Evolutionary conservation across 2,329 filamentous ascomycete genomes (phyloP).

Genomic region (Didymella segeticola): DNA sequence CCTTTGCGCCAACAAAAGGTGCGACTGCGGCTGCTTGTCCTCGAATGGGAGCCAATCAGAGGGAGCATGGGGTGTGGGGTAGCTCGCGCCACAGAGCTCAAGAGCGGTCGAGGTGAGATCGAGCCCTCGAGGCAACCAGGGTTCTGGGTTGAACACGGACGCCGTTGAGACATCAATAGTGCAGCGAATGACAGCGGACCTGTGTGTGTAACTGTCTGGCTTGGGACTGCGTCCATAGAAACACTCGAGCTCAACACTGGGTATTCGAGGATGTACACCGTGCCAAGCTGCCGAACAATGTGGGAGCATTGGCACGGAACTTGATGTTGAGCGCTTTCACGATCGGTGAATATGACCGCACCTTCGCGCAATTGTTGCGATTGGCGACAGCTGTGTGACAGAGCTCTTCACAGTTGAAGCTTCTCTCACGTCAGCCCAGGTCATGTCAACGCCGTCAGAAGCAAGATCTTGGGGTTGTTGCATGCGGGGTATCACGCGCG

Average conservation of each 20-base stretch:
- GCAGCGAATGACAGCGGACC: neutral
- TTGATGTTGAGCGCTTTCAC: neutral
- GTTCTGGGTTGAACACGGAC: neutral
- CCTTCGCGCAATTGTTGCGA: neutral
- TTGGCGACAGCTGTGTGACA: neutral
- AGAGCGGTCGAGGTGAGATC: constrained; percentile 14
- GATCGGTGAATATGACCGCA: constrained; percentile 3
- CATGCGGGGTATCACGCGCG: neutral
- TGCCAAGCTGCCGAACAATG: constrained; percentile 6
- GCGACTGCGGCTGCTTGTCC: constrained; percentile 13
- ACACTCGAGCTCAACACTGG: neutral
- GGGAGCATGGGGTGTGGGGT: too few species aligned
- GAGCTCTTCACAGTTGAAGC: too few species aligned
- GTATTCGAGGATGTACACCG: neutral
- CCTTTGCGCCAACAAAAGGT: constrained; percentile 17
- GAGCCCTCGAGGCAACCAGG: constrained; percentile 4
- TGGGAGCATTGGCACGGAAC: constrained; percentile 1
- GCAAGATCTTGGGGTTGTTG: neutral
- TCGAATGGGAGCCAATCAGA: constrained; percentile 1
- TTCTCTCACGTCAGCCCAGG: too few species aligned
- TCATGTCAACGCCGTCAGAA: too few species aligned
- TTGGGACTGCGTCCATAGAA: neutral
- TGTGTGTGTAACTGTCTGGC: neutral
- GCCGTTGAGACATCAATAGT: neutral
- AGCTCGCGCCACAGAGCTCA: constrained; percentile 7